Evolutionary conservation across 306 rosid genomes (phyloP).

Genomic region (Lablab purpureus): DNA sequence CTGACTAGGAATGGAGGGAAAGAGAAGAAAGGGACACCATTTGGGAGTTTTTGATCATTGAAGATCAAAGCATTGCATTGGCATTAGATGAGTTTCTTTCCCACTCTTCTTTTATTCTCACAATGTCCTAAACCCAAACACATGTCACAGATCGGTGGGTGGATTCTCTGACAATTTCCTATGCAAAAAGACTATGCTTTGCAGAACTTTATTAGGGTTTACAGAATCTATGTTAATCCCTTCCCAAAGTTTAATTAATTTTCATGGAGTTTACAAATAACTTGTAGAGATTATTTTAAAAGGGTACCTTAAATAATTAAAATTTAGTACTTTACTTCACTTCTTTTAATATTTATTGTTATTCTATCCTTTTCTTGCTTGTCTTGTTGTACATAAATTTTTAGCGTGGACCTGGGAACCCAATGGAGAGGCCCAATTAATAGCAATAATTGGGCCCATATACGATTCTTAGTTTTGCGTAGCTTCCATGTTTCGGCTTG

Average conservation of each 20-base stretch:
- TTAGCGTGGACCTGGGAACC: background rate
- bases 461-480: constrained; percentile 2
- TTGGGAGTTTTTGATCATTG: constrained; percentile 55
- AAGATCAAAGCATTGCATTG: constrained; percentile 16
- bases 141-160: constrained; percentile 32
- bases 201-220: constrained; percentile 47
- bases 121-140: background rate
- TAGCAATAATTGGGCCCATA: constrained; percentile 2
- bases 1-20: constrained; percentile 29
- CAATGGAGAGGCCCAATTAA: background rate
- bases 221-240: constrained; percentile 37
- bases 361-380: background rate
- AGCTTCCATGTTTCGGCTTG: background rate
- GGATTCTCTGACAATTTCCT: constrained; percentile 53
- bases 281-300: background rate
- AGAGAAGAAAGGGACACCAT: constrained; percentile 49
- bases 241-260: constrained; percentile 35
- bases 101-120: background rate
- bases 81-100: background rate
- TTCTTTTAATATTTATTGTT: background rate
- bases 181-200: constrained; percentile 47
- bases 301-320: background rate
- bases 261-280: background rate
- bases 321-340: background rate
- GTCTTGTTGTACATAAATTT: constrained; percentile 3